These are phyloP conservation scores for Globisporangium carolinianum DNA, from an alignment of 352 stramenopile species.

Conservation along the genomic window DNA sequence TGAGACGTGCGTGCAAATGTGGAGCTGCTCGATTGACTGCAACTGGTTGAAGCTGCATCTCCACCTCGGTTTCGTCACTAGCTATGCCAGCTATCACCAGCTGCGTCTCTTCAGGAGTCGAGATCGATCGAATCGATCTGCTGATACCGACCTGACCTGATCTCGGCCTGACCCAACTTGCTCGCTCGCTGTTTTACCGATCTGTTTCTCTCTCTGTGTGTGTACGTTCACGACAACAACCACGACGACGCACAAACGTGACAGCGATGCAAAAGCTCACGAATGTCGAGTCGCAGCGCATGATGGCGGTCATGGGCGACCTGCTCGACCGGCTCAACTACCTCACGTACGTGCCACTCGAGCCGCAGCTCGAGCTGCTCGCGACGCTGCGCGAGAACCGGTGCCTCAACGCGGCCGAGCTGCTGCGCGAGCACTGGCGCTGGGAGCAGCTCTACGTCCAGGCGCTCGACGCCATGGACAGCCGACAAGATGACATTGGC, in stretches of 20 bases:
- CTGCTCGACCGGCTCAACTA: constrained; percentile 81
- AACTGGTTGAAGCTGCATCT: no score
- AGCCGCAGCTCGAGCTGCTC: constrained; percentile 47
- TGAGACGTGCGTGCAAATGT: no score
- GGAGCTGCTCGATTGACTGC: no score
- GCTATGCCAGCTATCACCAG: no score
- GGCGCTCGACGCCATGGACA: constrained; percentile 49
- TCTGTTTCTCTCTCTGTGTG: no score
- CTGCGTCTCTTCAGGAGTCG: no score
- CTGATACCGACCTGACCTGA: no score
- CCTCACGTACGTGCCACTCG: constrained; percentile 75
- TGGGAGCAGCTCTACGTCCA: constrained; percentile 71
- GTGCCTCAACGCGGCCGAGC: constrained; percentile 44
- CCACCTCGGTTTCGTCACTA: no score
- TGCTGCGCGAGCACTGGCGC: constrained; percentile 70
- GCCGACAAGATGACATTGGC: constrained; percentile 54
- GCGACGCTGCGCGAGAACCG: constrained; percentile 52
- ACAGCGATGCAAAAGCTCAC: constrained; percentile 78
- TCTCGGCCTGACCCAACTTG: no score
- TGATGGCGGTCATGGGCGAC: constrained; percentile 85
- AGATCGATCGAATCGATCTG: no score
- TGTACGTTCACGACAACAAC: no score
- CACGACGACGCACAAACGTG: neutral
- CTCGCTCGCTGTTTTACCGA: neutral
- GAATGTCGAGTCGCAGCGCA: constrained; percentile 83